Evolutionary conservation across 371 early-diverging fungal species (phyloP).

Genomic region (Phascolomyces articulosus): DNA sequence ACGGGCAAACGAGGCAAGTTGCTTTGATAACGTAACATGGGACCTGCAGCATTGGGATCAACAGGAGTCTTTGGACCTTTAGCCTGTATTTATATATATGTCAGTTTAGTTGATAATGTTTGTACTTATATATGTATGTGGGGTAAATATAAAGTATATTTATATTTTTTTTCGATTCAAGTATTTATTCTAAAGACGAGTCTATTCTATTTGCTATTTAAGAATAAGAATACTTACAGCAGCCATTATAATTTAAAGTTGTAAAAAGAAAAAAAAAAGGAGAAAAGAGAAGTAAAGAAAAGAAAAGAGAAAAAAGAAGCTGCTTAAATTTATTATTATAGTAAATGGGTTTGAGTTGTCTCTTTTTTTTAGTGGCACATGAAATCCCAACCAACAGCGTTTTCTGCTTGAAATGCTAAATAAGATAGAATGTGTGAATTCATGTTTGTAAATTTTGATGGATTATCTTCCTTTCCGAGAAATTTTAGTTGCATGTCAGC

Average conservation of each 20-base stretch:
- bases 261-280: conserved; percentile 77
- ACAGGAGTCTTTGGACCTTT: conserved; percentile 50
- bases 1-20: conserved; percentile 88
- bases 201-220: too few relatives aligned
- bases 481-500: conserved; percentile 6
- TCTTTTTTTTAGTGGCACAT: background rate
- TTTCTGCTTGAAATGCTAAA: too few relatives aligned
- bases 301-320: conserved; percentile 27
- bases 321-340: too few relatives aligned
- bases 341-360: background rate
- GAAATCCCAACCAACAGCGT: too few relatives aligned
- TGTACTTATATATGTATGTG: too few relatives aligned
- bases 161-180: too few relatives aligned
- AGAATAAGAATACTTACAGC: background rate
- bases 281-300: conserved; percentile 72
- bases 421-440: too few relatives aligned
- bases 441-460: too few relatives aligned
- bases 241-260: conserved; percentile 9
- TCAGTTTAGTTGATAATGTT: too few relatives aligned
- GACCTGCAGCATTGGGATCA: conserved; percentile 53
- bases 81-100: background rate
- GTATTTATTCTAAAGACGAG: too few relatives aligned
- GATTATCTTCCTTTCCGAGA: background rate
- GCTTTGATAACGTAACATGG: conserved; percentile 69
- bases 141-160: too few relatives aligned